Evolutionary conservation across 352 stramenopile genomes (phyloP).

Genomic region (Elongisporangium anandrum): DNA sequence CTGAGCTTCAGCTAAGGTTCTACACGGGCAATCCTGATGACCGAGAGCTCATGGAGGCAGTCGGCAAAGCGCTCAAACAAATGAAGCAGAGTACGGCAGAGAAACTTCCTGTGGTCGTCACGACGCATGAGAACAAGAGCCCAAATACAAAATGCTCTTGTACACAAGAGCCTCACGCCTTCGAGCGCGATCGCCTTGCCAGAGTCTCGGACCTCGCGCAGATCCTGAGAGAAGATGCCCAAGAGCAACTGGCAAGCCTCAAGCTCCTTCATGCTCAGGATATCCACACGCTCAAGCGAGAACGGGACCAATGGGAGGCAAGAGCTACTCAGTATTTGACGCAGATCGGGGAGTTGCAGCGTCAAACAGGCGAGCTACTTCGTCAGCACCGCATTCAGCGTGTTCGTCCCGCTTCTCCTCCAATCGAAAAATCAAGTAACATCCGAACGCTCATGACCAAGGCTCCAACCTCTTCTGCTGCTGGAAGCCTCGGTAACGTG

Average conservation of each 20-base stretch:
- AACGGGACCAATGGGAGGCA: conserved; percentile 14
- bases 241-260: conserved; percentile 19
- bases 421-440: not conserved
- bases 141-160: too few relatives aligned
- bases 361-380: conserved; percentile 11
- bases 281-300: conserved; percentile 12
- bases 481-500: conserved; percentile 2
- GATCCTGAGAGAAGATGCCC: conserved; percentile 19
- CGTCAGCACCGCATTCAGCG: not conserved
- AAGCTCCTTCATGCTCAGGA: conserved; percentile 13
- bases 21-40: conserved; percentile 27
- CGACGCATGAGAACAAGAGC: not conserved
- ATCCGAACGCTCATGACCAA: not conserved
- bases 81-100: conserved; percentile 24
- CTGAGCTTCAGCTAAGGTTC: conserved; percentile 52
- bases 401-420: not conserved
- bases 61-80: conserved; percentile 46
- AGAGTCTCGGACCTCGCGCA: conserved; percentile 18
- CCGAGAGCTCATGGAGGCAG: conserved; percentile 38
- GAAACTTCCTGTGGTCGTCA: not conserved
- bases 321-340: conserved; percentile 16
- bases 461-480: not conserved
- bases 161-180: not conserved
- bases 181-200: conserved; percentile 13
- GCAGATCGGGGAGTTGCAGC: conserved; percentile 16